Conservation (phyloP, 139 green algal genomes). For the Trebouxia sp. region DNA sequence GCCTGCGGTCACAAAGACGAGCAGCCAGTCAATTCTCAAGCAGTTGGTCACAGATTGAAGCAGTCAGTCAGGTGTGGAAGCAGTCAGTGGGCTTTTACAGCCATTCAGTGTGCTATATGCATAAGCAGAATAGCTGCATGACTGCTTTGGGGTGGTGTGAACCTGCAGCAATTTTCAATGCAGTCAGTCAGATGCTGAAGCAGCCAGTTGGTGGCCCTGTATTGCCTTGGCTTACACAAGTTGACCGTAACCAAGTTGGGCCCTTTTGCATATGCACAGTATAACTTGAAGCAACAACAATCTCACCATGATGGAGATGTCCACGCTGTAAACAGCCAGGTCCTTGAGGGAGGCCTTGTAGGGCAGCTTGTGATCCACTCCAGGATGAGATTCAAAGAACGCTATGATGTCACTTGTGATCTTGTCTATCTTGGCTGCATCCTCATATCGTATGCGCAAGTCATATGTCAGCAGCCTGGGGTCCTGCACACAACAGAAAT, state of each 20-base stretch:
- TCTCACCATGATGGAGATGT: conserved; percentile 31
- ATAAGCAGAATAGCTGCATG: background rate
- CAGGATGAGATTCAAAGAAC: conserved; percentile 28
- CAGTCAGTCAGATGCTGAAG: background rate
- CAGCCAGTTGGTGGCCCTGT: background rate
- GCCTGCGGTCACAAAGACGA: too few relatives aligned
- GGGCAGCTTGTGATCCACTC: conserved; percentile 31
- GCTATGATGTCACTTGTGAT: conserved; percentile 30
- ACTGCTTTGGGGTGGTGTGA: background rate
- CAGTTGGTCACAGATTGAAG: too few relatives aligned
- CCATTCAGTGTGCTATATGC: background rate
- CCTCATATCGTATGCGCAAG: conserved; percentile 12
- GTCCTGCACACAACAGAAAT: conserved; percentile 10
- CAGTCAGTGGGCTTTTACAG: too few relatives aligned
- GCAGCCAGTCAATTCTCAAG: too few relatives aligned
- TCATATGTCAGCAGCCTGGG: background rate
- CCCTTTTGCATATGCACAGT: background rate
- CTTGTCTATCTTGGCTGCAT: conserved; percentile 27
- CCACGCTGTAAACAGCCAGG: conserved; percentile 14
- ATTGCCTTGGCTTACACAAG: background rate
- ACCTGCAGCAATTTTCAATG: background rate
- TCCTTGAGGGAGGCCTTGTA: conserved; percentile 14
- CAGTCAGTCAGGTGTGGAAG: too few relatives aligned
- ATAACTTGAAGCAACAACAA: background rate
- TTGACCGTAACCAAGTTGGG: background rate